Evolutionary conservation across 805 yeast genomes (phyloP), one percentile per base, ranked within the genome.

Genomic region (Komagataella populi): DNA sequence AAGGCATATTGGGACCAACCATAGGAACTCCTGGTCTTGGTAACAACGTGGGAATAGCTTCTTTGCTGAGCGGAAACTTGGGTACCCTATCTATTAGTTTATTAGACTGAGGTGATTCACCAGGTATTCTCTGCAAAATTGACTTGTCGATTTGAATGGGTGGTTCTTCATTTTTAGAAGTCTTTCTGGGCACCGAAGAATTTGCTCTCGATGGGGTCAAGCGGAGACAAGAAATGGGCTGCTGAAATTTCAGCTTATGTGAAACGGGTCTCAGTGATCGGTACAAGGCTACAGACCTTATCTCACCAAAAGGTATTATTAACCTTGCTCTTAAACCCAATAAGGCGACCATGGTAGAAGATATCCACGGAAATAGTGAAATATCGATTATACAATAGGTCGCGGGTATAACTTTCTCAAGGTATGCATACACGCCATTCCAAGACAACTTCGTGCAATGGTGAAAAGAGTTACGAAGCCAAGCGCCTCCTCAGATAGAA

Each of bases 11-110:
- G 44, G 74, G 72, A 1, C 84, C 78, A 2, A 86, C 85, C 43
- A 80, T 76, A 7, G 96, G 96, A 8, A 84, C 87, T 12, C 84
- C 86, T 0, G 89, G 86, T 52, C 83, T 72, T 8, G 93, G 93
- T 44, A 85, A 67, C 44, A 85, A 70, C 0, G 87, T 77, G 1
- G 89, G 85, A 6, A 77, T 74, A 10, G 73, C 69, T 53, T 81
- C 88, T 55, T 79, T 81, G 39, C 76, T 78, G 24, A 85, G 68
- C 2, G 87, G 85, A 55, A 84, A 78, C 49, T 71, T 68, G 3
- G 93, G 93, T 1, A 86, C 57, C 43, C 93, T 66, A 49, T 83
- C 80, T n/a, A 60, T 55, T 45, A 80, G 53, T 1, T 74, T 73
- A 59, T 85, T 74, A 2, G 70, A 56, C 50, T 66, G 70, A n/a